A percentile compares a stretch with the other conserved stretches of the same genome.
Conservation (phyloP, 2,329 filamentous ascomycete genomes). For the Ilyonectria destructans region DNA sequence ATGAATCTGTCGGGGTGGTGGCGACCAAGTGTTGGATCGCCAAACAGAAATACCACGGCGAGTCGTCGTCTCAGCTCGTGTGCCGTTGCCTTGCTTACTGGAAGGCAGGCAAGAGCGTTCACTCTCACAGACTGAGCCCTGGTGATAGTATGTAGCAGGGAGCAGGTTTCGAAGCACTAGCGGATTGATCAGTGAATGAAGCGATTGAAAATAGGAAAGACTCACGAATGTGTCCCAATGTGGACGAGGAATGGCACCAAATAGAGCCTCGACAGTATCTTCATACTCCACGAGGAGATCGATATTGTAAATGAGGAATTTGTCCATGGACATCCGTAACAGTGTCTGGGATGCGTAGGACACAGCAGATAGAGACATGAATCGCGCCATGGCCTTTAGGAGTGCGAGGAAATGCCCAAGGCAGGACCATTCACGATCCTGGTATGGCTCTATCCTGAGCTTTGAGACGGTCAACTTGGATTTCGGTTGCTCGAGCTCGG, state of each 20-base stretch:
- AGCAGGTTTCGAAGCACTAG: conserved; percentile 67
- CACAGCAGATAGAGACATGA: conserved; percentile 54
- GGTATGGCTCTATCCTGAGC: conserved; percentile 48
- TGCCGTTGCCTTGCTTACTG: conserved; percentile 64
- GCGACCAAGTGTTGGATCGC: conserved; percentile 61
- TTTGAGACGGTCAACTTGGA: conserved; percentile 44
- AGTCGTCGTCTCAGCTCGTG: conserved; percentile 78
- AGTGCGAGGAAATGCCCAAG: conserved; percentile 63
- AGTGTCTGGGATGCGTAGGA: conserved; percentile 64
- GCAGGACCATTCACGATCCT: conserved; percentile 63
- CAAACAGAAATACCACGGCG: conserved; percentile 76
- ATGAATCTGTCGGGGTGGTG: conserved; percentile 60
- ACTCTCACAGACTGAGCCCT: conserved; percentile 67
- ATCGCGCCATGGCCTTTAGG: conserved; percentile 56
- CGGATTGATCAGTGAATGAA: conserved; percentile 15
- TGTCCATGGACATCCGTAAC: conserved; percentile 71
- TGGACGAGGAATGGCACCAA: conserved; percentile 57
- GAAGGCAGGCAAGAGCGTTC: conserved; percentile 73
- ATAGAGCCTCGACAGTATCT: conserved; percentile 61
- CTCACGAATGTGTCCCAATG: conserved; percentile 63
- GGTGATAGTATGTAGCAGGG: conserved; percentile 64
- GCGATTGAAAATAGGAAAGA: not conserved
- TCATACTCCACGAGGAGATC: conserved; percentile 61
- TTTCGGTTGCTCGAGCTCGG: conserved; percentile 58
- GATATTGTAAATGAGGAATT: conserved; percentile 61